Percentiles rank a stretch among this genome's conserved stretches.
Evolutionary conservation across 192 early-diverging fungal species (phyloP).

Genomic region (Phlyctochytrium planicorne): DNA sequence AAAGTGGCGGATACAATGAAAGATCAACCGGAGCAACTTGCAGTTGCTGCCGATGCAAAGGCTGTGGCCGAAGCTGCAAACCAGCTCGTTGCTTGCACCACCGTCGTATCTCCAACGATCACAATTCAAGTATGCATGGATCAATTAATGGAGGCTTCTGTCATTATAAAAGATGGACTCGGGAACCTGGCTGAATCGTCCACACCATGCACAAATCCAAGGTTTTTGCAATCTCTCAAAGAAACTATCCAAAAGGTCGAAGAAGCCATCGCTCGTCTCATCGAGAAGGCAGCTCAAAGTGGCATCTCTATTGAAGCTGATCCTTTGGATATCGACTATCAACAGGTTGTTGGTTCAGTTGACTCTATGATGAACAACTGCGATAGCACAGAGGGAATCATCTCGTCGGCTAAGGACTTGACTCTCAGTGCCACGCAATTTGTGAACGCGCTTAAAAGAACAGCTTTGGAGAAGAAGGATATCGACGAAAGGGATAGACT

Average conservation of each 20-base stretch:
- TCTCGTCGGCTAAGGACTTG: constrained; percentile 45
- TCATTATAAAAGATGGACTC: constrained; percentile 41
- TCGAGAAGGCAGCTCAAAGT: constrained; percentile 45
- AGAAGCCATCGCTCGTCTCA: constrained; percentile 45
- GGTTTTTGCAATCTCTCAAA: constrained; percentile 29
- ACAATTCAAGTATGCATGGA: constrained; percentile 44
- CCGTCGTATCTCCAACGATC: constrained; percentile 39
- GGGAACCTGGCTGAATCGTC: constrained; percentile 26
- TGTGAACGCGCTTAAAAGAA: constrained; percentile 47
- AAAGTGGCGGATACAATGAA: constrained; percentile 31
- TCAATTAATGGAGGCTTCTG: constrained; percentile 45
- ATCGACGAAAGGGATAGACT: constrained; percentile 35
- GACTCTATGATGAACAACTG: constrained; percentile 40
- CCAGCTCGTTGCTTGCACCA: constrained; percentile 39
- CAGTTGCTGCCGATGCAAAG: constrained; percentile 37
- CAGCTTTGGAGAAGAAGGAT: constrained; percentile 29
- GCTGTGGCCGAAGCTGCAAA: constrained; percentile 32
- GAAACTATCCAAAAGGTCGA: constrained; percentile 39
- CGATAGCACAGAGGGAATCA: constrained; percentile 41
- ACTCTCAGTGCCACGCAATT: constrained; percentile 47
- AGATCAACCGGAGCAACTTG: constrained; percentile 31
- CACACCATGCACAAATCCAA: constrained; percentile 16
- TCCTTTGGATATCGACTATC: constrained; percentile 44
- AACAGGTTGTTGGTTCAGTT: constrained; percentile 38
- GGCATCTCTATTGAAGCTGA: constrained; percentile 19